These are phyloP conservation scores for Luffa acutangula DNA, from an alignment of 306 rosid genomes.

Conservation along the genomic window DNA sequence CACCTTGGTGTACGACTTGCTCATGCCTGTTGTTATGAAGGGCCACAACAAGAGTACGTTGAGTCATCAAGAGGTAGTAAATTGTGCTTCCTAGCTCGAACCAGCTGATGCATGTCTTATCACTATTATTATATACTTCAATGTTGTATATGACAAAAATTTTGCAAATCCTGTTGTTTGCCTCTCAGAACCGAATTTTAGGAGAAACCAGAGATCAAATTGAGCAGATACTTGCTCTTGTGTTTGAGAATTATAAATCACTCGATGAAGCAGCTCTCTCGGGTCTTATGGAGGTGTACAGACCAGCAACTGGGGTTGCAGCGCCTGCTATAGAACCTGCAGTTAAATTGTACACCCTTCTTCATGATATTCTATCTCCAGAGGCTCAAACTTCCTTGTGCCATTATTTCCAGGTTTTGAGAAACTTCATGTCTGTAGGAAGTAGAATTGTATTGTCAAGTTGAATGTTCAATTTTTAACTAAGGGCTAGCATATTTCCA, in stretches of 20 bases:
- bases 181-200: slow-evolving; percentile 69
- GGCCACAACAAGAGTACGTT: slow-evolving; percentile 65
- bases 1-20: slow-evolving; percentile 53
- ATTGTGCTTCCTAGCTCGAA: slow-evolving; percentile 1
- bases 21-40: slow-evolving; percentile 74
- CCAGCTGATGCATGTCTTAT: neutral
- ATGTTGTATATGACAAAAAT: slow-evolving; percentile 7
- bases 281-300: slow-evolving; percentile 70
- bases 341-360: slow-evolving; percentile 77
- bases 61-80: slow-evolving; percentile 94
- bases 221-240: slow-evolving; percentile 66
- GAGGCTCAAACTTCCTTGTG: slow-evolving; percentile 89
- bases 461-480: slow-evolving; percentile 6
- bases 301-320: slow-evolving; percentile 58
- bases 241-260: slow-evolving; percentile 85
- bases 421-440: slow-evolving; percentile 12
- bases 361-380: slow-evolving; percentile 87
- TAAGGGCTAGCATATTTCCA: slow-evolving; percentile 22
- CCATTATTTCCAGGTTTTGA: slow-evolving; percentile 87
- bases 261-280: slow-evolving; percentile 72
- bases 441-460: slow-evolving; percentile 11
- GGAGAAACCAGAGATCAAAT: slow-evolving; percentile 94
- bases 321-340: slow-evolving; percentile 95
- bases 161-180: slow-evolving; percentile 4
- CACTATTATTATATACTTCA: neutral